Conservation (phyloP, 352 stramenopile species). For the Phytophthora macrochlamydospora region DNA sequence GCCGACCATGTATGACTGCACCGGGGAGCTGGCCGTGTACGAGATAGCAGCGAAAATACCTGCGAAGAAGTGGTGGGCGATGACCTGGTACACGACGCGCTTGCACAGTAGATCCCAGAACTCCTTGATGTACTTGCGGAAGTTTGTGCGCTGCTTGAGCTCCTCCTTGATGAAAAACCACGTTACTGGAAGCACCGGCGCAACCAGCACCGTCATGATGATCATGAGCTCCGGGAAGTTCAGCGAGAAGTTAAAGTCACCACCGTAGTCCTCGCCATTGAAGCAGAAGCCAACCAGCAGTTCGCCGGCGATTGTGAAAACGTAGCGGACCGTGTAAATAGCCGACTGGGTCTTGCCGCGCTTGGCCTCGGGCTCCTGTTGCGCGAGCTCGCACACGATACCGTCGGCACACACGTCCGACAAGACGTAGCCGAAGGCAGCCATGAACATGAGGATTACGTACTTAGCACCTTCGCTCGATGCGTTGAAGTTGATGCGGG, state of each 20-base stretch:
- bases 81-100: constrained; percentile 13
- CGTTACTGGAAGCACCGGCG: constrained; percentile 35
- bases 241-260: too few species aligned
- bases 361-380: constrained; percentile 55
- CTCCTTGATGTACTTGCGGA: constrained; percentile 40
- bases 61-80: constrained; percentile 52
- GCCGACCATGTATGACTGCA: constrained; percentile 42
- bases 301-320: constrained; percentile 46
- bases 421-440: constrained; percentile 69
- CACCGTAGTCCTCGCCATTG: constrained; percentile 57
- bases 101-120: constrained; percentile 52
- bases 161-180: constrained; percentile 53
- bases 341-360: constrained; percentile 61
- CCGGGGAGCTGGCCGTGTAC: constrained; percentile 38
- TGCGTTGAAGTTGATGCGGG: constrained; percentile 46
- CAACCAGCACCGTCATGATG: too few species aligned
- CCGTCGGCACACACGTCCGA: constrained; percentile 51
- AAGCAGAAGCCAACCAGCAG: constrained; percentile 54
- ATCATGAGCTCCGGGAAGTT: too few species aligned
- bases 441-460: constrained; percentile 59
- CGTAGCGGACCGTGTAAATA: constrained; percentile 34
- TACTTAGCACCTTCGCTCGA: constrained; percentile 41
- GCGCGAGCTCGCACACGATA: constrained; percentile 37
- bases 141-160: constrained; percentile 31
- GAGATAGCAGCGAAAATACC: constrained; percentile 47